Evolutionary conservation across 2,329 filamentous ascomycete species (phyloP).

Genomic region (Graphiopsis chlorocephala): DNA sequence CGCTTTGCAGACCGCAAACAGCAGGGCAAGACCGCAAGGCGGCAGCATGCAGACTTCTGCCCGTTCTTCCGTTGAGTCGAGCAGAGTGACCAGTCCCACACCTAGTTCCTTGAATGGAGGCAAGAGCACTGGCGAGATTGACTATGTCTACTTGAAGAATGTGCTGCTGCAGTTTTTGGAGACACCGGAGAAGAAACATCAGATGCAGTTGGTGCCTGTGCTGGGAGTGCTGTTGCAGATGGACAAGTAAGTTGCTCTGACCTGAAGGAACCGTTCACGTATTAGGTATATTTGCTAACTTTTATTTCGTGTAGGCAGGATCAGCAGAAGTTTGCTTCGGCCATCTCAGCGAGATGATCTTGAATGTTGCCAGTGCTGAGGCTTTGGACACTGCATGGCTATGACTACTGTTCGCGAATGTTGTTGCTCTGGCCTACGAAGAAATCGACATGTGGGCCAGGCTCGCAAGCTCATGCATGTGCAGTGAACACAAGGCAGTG

Average conservation of each 20-base stretch:
- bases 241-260: conserved; percentile 59
- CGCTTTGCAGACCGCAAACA: conserved; percentile 41
- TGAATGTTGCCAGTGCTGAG: background rate
- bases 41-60: conserved; percentile 48
- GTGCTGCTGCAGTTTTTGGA: conserved; percentile 79
- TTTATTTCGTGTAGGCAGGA: conserved; percentile 54
- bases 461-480: background rate
- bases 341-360: conserved; percentile 56
- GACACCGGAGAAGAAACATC: conserved; percentile 72
- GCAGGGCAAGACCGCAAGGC: conserved; percentile 35
- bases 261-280: background rate
- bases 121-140: conserved; percentile 36
- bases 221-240: conserved; percentile 73
- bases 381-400: background rate
- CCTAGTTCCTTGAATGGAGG: conserved; percentile 28
- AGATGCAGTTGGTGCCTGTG: conserved; percentile 74
- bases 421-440: no score
- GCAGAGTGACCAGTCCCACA: conserved; percentile 47
- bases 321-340: conserved; percentile 82
- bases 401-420: background rate
- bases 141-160: conserved; percentile 74
- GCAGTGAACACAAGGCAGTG: background rate
- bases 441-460: background rate
- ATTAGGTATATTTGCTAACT: conserved; percentile 25
- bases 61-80: conserved; percentile 58